Conservation (phyloP, 2,329 filamentous ascomycete genomes). For the Phaeosphaeriaceae sp. region DNA sequence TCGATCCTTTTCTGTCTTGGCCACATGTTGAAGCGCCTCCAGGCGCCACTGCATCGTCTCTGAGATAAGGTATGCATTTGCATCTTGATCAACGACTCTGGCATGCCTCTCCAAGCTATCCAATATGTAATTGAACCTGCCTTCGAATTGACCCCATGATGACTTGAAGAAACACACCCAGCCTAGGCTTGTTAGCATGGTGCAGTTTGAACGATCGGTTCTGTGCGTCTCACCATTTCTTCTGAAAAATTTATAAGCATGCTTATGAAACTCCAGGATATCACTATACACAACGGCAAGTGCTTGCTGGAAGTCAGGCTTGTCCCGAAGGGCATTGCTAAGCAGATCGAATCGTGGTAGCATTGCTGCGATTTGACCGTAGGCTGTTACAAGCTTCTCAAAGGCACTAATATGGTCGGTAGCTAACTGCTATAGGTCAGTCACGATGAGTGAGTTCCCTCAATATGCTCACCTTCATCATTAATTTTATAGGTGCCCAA, state of each 20-base stretch:
- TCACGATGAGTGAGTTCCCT: neutral
- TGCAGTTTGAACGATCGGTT: too few species aligned
- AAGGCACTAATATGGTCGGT: constrained; percentile 49
- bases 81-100: constrained; percentile 36
- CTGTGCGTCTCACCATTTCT: constrained; percentile 28
- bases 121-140: constrained; percentile 33
- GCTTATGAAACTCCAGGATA: constrained; percentile 56
- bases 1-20: constrained; percentile 14
- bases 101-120: constrained; percentile 30
- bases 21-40: constrained; percentile 13
- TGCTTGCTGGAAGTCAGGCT: constrained; percentile 48
- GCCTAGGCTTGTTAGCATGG: constrained; percentile 12
- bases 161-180: constrained; percentile 39
- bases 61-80: constrained; percentile 30
- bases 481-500: constrained; percentile 44
- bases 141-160: constrained; percentile 35
- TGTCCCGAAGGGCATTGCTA: constrained; percentile 26
- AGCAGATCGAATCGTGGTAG: constrained; percentile 50
- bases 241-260: constrained; percentile 56
- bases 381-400: constrained; percentile 51
- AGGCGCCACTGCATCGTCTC: constrained; percentile 26
- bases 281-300: constrained; percentile 55
- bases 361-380: constrained; percentile 49
- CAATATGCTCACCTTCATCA: constrained; percentile 8
- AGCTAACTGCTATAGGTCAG: constrained; percentile 14